phyloP scores from a whole-genome alignment of 2,329 filamentous ascomycete species.

The Microsporum canis region DNA sequence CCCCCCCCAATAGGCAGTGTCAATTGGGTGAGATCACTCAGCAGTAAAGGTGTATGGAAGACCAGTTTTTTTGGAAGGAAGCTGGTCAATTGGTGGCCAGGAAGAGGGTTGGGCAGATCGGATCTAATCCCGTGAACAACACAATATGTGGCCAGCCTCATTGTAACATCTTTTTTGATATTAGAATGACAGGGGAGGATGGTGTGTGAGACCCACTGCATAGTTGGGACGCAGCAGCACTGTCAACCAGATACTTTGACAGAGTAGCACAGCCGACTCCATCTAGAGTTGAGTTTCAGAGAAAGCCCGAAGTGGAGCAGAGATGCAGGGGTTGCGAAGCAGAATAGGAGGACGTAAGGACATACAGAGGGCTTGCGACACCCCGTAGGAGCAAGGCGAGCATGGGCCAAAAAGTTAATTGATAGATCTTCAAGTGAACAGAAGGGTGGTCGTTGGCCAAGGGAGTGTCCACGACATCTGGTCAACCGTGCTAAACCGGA shows the following conservation, averaged over 20 bases:
- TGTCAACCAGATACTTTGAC: neutral
- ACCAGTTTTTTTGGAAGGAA: neutral
- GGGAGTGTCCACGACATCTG: slow-evolving; percentile 28
- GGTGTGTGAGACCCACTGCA: neutral
- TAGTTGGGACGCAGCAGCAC: neutral
- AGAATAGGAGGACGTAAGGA: slow-evolving; percentile 6
- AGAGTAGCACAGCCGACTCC: slow-evolving; percentile 25
- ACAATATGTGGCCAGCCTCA: slow-evolving; percentile 12
- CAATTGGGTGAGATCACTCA: neutral
- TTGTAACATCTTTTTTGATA: neutral
- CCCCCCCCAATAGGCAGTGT: neutral
- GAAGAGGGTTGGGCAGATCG: neutral
- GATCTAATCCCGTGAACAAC: slow-evolving; percentile 14
- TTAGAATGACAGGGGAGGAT: neutral
- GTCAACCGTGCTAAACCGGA: slow-evolving; percentile 13
- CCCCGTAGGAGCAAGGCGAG: slow-evolving; percentile 2
- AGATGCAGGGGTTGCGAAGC: slow-evolving; percentile 10
- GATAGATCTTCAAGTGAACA: slow-evolving; percentile 13
- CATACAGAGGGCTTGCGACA: slow-evolving; percentile 3
- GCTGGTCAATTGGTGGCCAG: neutral
- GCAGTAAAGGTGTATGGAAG: neutral
- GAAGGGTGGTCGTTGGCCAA: slow-evolving; percentile 18
- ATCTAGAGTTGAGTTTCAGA: slow-evolving; percentile 2
- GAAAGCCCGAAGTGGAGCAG: slow-evolving; percentile 2
- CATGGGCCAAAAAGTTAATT: slow-evolving; percentile 6